These are phyloP conservation scores for Macadamia integrifolia DNA, from an alignment of 164 flowering plant species.

Conservation along the genomic window DNA sequence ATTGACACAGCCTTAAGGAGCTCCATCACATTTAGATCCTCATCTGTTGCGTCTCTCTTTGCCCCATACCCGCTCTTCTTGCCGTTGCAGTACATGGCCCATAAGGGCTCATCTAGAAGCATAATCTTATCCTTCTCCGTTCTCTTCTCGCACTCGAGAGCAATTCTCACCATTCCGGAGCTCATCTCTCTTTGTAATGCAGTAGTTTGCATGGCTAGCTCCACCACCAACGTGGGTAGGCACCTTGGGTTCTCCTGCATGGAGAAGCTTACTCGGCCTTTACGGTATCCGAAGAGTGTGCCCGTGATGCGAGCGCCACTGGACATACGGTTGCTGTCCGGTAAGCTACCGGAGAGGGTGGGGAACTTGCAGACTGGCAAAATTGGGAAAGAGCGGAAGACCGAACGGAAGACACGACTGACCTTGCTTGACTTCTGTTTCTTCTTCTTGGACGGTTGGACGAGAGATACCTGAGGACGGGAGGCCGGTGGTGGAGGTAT, in stretches of 20 bases:
- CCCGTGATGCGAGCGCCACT: constrained; percentile 48
- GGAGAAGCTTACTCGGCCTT: constrained; percentile 51
- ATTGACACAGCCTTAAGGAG: constrained; percentile 50
- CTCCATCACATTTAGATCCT: constrained; percentile 62
- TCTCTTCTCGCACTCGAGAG: constrained; percentile 65
- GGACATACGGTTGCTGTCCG: constrained; percentile 8
- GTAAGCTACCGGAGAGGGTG: constrained; percentile 13
- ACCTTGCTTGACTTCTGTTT: constrained; percentile 28
- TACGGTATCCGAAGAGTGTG: constrained; percentile 69
- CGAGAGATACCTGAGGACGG: constrained; percentile 25
- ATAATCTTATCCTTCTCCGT: constrained; percentile 37
- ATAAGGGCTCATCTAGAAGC: constrained; percentile 62
- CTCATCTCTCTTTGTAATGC: constrained; percentile 57
- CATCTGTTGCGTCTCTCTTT: constrained; percentile 52
- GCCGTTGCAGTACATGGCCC: constrained; percentile 81
- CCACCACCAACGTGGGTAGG: constrained; percentile 52
- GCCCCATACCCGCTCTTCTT: constrained; percentile 57
- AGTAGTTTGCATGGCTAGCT: constrained; percentile 56
- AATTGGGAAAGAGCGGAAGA: constrained; percentile 63
- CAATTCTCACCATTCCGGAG: constrained; percentile 62
- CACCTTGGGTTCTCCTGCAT: constrained; percentile 56
- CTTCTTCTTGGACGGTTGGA: constrained; percentile 40
- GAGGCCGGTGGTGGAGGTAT: constrained; percentile 15
- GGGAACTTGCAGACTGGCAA: constrained; percentile 61
- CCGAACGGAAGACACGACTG: constrained; percentile 47